A percentile compares a stretch with the other conserved stretches of the same genome.
Conservation (phyloP, 306 rosid species). For the Gynostemma pentaphyllum region DNA sequence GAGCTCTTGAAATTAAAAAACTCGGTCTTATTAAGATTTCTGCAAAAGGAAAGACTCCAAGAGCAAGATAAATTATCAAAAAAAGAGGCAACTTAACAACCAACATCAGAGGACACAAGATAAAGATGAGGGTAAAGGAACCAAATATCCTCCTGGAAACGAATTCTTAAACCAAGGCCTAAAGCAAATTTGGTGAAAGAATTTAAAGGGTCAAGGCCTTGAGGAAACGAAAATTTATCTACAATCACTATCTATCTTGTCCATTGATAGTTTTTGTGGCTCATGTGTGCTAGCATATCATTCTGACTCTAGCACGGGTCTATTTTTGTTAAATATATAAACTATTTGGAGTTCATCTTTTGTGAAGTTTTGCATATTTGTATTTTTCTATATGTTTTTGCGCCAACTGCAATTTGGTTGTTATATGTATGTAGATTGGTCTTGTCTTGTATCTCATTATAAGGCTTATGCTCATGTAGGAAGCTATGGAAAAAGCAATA, state of each 20-base stretch:
- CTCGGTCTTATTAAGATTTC: too few relatives aligned
- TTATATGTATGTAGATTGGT: neutral
- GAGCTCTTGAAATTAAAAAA: too few relatives aligned
- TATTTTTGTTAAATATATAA: neutral
- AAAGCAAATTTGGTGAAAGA: too few relatives aligned
- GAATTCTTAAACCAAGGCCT: too few relatives aligned
- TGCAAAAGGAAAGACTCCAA: too few relatives aligned
- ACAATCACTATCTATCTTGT: neutral
- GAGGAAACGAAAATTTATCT: neutral
- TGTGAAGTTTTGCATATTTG: neutral
- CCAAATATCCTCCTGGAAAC: too few relatives aligned
- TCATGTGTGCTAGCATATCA: neutral
- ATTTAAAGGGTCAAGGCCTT: too few relatives aligned
- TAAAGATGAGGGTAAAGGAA: too few relatives aligned
- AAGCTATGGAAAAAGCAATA: slow-evolving; percentile 98
- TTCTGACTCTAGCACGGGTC: neutral
- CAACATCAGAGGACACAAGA: too few relatives aligned
- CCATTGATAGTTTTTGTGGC: neutral
- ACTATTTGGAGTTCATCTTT: neutral
- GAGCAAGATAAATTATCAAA: too few relatives aligned
- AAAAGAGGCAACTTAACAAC: too few relatives aligned
- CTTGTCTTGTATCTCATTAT: slow-evolving; percentile 3
- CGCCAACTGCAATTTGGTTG: neutral
- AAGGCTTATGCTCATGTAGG: slow-evolving; percentile 45
- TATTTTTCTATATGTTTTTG: neutral